phyloP scores from a whole-genome alignment of 768 basidiomycete genomes.

The Trametes villosa region DNA sequence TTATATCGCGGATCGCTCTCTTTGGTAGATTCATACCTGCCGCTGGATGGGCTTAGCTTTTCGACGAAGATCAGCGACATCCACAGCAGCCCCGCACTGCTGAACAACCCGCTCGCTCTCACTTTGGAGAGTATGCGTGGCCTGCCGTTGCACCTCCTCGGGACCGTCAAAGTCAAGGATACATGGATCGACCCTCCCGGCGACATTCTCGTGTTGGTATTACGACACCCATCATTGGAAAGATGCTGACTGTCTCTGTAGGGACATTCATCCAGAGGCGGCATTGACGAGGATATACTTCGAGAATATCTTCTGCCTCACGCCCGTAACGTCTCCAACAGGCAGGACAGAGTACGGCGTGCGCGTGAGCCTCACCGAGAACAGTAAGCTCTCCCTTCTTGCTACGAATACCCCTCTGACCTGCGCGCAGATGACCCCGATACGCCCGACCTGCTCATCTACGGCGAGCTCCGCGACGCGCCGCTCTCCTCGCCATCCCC shows the following conservation, averaged over 20 bases:
- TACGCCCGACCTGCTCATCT: constrained; percentile 68
- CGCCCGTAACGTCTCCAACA: constrained; percentile 38
- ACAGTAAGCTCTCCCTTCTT: constrained; percentile 47
- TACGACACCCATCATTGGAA: neutral
- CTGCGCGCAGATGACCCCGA: constrained; percentile 60
- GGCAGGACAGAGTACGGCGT: constrained; percentile 58
- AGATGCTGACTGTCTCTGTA: constrained; percentile 29
- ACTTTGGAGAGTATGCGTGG: constrained; percentile 84
- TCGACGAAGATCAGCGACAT: constrained; percentile 29
- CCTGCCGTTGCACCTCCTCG: constrained; percentile 63
- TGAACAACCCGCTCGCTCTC: constrained; percentile 71
- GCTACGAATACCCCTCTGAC: neutral
- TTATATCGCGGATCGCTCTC: constrained; percentile 79
- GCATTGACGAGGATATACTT: constrained; percentile 67
- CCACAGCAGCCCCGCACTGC: constrained; percentile 38
- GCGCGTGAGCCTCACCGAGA: constrained; percentile 72
- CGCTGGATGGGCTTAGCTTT: constrained; percentile 77
- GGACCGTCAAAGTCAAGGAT: constrained; percentile 54
- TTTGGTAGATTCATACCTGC: constrained; percentile 70
- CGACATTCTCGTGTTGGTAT: constrained; percentile 51
- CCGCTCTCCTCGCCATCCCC: constrained; percentile 5
- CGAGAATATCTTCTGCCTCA: constrained; percentile 68
- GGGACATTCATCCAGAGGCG: constrained; percentile 73
- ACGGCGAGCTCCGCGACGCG: constrained; percentile 40
- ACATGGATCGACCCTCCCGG: constrained; percentile 58